Evolutionary conservation across 1,139 yeast genomes (phyloP), one percentile per base, ranked within the genome.

Genomic region (Geotrichum candidum): DNA sequence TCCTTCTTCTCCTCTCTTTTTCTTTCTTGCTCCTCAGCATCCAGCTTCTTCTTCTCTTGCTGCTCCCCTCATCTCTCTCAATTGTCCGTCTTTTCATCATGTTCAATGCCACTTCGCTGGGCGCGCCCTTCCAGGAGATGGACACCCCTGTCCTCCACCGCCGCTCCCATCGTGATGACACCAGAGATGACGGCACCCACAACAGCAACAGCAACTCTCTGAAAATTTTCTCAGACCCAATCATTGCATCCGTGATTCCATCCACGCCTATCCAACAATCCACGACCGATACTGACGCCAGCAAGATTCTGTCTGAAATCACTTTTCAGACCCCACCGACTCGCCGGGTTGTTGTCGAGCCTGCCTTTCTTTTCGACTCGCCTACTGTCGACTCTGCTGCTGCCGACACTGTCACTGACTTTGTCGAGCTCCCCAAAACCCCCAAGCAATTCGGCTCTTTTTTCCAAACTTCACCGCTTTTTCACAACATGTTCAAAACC

Each of bases 381-480:
- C 35, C 38, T 6, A 31, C 50, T 38, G 51, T 45, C 23, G 57
- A 54, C 50, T 48, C 56, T n/a, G 38, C 45, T 9, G 38, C 45
- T 13, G 50, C 48, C 29, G 57, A 54, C 52, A 51, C 29, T 15
- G 48, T 25, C 38, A 54, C 57, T 27, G 57, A 54, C 3, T 54
- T 54, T 23, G 48, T 54, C 31, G 52, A 54, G 27, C 22, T 23
- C 13, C 58, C 60, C 13, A 31, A 35, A 18, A 57, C 60, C 15
- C 60, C 60, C 6, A 57, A 57, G 48, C 23, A 25, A 27, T 38
- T 25, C 1, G 29, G 53, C 11, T 35, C 59, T 2, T 60, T 56
- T 50, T 45, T 60, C 29, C 59, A 60, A 18, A 38, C 60, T 6
- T 60, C 62, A 15, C 62, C 62, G 18, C 45, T 60, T 22, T 60